Evolutionary conservation across 1,139 yeast genomes (phyloP), one percentile per base, ranked within the genome.

Genomic region (Blastobotrys persicus): DNA sequence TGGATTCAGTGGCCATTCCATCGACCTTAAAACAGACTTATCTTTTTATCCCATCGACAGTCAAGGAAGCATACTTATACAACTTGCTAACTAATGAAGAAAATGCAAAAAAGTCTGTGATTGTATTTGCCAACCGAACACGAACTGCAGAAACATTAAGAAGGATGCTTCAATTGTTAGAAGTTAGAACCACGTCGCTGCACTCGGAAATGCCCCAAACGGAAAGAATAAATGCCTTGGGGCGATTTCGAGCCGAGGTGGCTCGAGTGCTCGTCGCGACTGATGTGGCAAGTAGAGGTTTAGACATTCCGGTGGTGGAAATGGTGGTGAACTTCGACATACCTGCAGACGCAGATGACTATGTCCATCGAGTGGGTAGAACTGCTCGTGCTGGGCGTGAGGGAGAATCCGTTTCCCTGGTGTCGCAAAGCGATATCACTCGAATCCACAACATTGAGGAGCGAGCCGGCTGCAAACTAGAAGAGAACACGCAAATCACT

Each of bases 341-440:
- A 33, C 98, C 98, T 3, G 89, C 95, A 3, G 97, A 92, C 66
- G 91, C 98, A 0, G 98, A 92, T 66, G 97, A 91, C 66, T 94
- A 86, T 62, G 88, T 92, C 51, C 99, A 92, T 71, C 77, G 99
- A 66, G 96, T 91, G n/a, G 99, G 99, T 77, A 88, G 99, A 81
- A 92, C 98, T 16, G 99, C 98, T n/a, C 86, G 99, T 77, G 98
- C 98, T 2, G 98, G 98, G 4, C 77, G 95, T 61, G 72, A 74
- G 48, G 92, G 92, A 65, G 83, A 77, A 55, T 73, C 84, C 16
- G 67, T 85, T 2, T 80, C 94, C 12, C 76, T 92, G 52, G 85
- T 92, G 4, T 80, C 95, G 1, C 96, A 91, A 60, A 81, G 85
- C 52, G 98, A 92, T 62, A 84, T 92, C 14, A 78, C 76, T 23